Base-by-base conservation (phyloP, 1,284 basidiomycete genomes). In the Ceratobasidium theobromae region DNA sequence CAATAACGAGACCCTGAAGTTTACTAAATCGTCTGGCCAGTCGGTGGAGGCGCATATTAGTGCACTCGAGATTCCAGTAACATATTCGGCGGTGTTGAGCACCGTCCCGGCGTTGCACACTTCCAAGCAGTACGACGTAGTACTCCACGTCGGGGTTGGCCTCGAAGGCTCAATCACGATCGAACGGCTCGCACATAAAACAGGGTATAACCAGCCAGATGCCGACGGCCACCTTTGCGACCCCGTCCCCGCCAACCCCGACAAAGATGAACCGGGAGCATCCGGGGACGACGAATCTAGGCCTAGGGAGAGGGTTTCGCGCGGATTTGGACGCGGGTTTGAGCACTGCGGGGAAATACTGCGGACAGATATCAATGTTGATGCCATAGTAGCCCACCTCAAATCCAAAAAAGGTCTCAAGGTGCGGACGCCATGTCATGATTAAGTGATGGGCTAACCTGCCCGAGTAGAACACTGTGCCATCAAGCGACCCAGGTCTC, bases 401-500 rank as follows among this genome's bases (percentile, higher is more conserved):
- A 86, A 84, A 74, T 77, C 78, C 62, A 78, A 75, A n/a, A n/a
- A n/a, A 30, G 86, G 85, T 8, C 72, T 85, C 30, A 81, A 85
- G 77, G 87, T 88, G 70, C 69, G 83, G 75, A 48, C 23, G 11
- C 28, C 30, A 51, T 53, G 9, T 60, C 23, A 54, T 8, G 4
- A 30, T 33, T 30, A 46, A 48, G 21, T 48, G 23, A 25, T 35
- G 18, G 30, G 9, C 16, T 38, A 14, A 58, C 54, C 35, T 25
- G n/a, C n/a, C n/a, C n/a, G n/a, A n/a, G n/a, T 43, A 67, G 85
- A 78, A 85, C 74, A 82, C 87, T n/a, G 84, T 85, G 72, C 81
- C 84, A 23, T 89, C 88, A 1, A 82, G 86, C 79, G 88, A 90
- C 72, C 86, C 88, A 21, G 88, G 88, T 0, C 87, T 86, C 72